These are phyloP conservation scores for Cercospora canescens DNA, from an alignment of 2,329 filamentous ascomycete genomes.

Conservation along the genomic window DNA sequence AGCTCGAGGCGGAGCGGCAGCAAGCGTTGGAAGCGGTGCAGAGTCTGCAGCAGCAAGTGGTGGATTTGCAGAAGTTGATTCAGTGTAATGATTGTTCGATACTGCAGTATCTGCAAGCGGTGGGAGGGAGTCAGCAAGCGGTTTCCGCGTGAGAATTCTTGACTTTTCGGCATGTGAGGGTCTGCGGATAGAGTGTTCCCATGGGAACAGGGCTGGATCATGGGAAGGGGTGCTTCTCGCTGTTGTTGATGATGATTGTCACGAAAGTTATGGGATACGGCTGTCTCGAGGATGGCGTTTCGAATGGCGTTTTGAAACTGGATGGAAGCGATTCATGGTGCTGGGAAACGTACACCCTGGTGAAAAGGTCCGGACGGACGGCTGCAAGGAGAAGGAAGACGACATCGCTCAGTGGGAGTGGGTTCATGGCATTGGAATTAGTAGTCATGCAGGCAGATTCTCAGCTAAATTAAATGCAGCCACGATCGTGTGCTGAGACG, in stretches of 20 bases:
- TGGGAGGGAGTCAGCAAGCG: constrained; percentile 11
- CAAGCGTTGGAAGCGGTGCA: constrained; percentile 41
- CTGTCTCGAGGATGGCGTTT: not conserved
- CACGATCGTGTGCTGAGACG: not conserved
- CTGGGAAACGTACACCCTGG: not conserved
- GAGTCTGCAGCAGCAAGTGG: constrained; percentile 40
- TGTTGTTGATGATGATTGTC: not conserved
- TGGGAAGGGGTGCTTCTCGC: not conserved
- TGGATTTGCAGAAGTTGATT: constrained; percentile 46
- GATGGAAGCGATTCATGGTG: not conserved
- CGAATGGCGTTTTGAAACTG: not conserved
- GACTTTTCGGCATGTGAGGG: no score
- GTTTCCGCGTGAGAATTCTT: not conserved
- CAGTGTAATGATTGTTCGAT: constrained; percentile 47
- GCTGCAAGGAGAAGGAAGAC: not conserved
- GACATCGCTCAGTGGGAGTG: not conserved
- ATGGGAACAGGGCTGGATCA: not conserved
- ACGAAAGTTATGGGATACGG: not conserved
- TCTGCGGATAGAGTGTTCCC: no score
- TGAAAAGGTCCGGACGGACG: not conserved
- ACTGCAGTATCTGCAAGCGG: constrained; percentile 27
- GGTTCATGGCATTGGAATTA: not conserved
- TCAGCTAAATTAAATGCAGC: not conserved
- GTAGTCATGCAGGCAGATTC: not conserved
- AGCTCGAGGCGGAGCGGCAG: constrained; percentile 46